Base-by-base conservation (phyloP, 1,284 basidiomycete species). In the Tylopilus sp. region DNA sequence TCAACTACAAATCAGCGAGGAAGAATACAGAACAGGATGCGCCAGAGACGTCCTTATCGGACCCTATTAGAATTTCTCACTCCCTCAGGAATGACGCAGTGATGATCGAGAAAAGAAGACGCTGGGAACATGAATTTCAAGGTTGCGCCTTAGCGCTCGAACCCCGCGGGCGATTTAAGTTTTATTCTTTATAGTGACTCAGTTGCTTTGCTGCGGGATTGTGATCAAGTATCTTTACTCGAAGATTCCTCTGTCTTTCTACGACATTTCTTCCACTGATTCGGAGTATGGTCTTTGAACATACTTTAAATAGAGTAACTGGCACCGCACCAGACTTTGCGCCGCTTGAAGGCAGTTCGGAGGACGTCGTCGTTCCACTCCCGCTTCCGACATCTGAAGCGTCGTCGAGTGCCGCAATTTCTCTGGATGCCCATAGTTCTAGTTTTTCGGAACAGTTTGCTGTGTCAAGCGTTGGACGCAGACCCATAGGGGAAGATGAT, bases 401-500 rank as follows among this genome's bases (percentile, higher is more conserved):
- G 4, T 13, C 47, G 1, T 18, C n/a, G 4, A 24, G 13, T 49
- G n/a, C 47, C n/a, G 47, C 12, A 10, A 12, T 13, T 49, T n/a
- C 6, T 49, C 47, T 24, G n/a, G 24, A 15, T 7, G 24, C 24
- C 47, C 44, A 22, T 8, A 51, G 10, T 26, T 8, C 15, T 18
- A 8, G 41, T 39, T 3, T 6, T 53, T 18, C 10, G n/a, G n/a
- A 24, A 22, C 24, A 4, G 24, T 33, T 22, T 7, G 19, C 8
- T 26, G 6, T 12, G 15, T 52, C 57, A 38, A 56, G 4, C 4
- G 19, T 49, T 19, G 0, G 38, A 7, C 33, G 13, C 29, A 3
- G 3, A 18, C 4, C 55, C 32, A 29, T 68, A 29, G 4, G 36
- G 24, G 51, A 61, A 41, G 8, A 59, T 53, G 68, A 72, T 13